Evolutionary conservation across 768 basidiomycete species (phyloP).

Genomic region (Pisolithus albus): DNA sequence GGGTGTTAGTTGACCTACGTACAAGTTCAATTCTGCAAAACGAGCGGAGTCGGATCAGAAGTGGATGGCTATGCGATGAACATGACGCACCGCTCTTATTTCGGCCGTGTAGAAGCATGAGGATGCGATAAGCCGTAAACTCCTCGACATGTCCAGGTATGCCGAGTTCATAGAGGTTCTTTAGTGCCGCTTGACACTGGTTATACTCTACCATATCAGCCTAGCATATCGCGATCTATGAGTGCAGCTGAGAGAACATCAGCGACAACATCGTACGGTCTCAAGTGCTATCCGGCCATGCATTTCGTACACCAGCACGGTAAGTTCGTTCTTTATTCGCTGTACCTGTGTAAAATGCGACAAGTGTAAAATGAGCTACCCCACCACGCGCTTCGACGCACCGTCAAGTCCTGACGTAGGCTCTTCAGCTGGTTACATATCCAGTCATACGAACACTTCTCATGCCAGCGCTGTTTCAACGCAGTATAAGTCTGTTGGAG

Average conservation of each 20-base stretch:
- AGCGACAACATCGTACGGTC: slow-evolving; percentile 45
- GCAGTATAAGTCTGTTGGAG: slow-evolving; percentile 80
- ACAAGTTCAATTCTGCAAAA: slow-evolving; percentile 80
- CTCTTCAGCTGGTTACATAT: slow-evolving; percentile 99
- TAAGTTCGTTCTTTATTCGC: slow-evolving; percentile 97
- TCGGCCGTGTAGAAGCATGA: slow-evolving; percentile 90
- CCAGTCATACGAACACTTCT: slow-evolving; percentile 72
- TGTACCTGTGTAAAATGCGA: slow-evolving; percentile 61
- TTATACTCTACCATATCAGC: slow-evolving; percentile 98
- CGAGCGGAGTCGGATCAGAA: slow-evolving; percentile 4
- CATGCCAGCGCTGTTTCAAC: slow-evolving; percentile 83
- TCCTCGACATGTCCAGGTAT: slow-evolving; percentile 91
- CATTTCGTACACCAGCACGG: slow-evolving; percentile 95
- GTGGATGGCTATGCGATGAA: not conserved
- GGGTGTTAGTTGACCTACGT: slow-evolving; percentile 95
- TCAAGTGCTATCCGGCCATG: slow-evolving; percentile 96
- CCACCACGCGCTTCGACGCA: slow-evolving; percentile 38
- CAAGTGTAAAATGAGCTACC: slow-evolving; percentile 7
- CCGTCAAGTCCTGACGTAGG: slow-evolving; percentile 93
- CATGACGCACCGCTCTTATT: slow-evolving; percentile 79
- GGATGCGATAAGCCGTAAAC: slow-evolving; percentile 94
- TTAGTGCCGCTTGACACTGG: slow-evolving; percentile 89
- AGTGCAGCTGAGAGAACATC: slow-evolving; percentile 7
- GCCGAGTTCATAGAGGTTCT: slow-evolving; percentile 87
- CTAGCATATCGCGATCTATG: slow-evolving; percentile 36